These are phyloP conservation scores for Fusarium zealandicum DNA, from an alignment of 2,329 filamentous ascomycete genomes.

Conservation along the genomic window DNA sequence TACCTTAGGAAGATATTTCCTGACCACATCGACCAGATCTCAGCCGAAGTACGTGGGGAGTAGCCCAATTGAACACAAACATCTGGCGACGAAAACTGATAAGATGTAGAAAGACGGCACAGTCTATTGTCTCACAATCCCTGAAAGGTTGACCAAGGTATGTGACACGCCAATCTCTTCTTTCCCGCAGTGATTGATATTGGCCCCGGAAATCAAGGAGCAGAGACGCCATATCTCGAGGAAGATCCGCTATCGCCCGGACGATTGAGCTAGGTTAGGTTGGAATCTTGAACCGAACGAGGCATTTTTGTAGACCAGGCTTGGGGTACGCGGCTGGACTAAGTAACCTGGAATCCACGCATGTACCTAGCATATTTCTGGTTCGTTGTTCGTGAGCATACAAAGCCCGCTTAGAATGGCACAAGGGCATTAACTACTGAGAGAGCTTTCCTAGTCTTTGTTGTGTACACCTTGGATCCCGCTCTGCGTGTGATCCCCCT, in stretches of 20 bases:
- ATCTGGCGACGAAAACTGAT: neutral
- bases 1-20: constrained; percentile 3
- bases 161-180: neutral
- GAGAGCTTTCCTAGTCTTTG: no score
- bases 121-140: constrained; percentile 1
- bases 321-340: no score
- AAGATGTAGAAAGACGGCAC: neutral
- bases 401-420: no score
- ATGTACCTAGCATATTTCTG: no score
- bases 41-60: neutral
- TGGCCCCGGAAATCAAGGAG: neutral
- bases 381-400: no score
- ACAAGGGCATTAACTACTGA: no score
- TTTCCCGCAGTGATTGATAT: neutral
- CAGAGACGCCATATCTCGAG: neutral
- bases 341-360: no score
- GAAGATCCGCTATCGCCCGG: neutral
- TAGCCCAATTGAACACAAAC: neutral
- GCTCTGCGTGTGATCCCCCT: no score
- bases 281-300: no score
- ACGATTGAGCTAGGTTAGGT: neutral
- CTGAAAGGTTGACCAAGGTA: neutral
- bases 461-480: no score
- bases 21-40: neutral
- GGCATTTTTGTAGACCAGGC: no score